Evolutionary conservation across 495 filamentous ascomycete species (phyloP).

Genomic region (Penicillium samsonianum): DNA sequence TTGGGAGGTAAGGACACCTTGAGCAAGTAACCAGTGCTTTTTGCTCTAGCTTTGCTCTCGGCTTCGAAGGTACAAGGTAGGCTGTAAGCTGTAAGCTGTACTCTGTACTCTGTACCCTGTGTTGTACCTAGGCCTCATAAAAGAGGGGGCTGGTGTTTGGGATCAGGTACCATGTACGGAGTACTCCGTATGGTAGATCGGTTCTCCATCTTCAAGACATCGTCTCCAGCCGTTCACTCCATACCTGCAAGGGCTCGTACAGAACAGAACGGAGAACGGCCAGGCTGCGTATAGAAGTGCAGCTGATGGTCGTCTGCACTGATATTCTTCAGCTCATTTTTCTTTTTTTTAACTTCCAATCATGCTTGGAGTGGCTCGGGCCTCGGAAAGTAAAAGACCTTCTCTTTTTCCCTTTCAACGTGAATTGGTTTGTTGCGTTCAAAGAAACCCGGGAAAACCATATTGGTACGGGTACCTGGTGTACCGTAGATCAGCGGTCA

Average conservation of each 20-base stretch:
- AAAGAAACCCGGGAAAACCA: background rate
- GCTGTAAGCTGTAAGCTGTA: background rate
- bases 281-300: slow-evolving; percentile 8
- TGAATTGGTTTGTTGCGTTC: slow-evolving; percentile 1
- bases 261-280: background rate
- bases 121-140: slow-evolving; percentile 1
- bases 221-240: slow-evolving; percentile 9
- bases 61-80: background rate
- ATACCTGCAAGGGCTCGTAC: slow-evolving; percentile 13
- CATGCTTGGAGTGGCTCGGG: background rate
- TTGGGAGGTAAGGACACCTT: slow-evolving; percentile 7
- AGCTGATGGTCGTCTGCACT: background rate
- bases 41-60: background rate
- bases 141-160: slow-evolving; percentile 9
- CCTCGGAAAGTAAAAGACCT: background rate
- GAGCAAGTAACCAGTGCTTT: background rate
- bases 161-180: background rate
- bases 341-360: background rate
- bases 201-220: slow-evolving; percentile 1
- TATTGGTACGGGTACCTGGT: slow-evolving; percentile 3
- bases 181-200: slow-evolving; percentile 7
- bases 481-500: slow-evolving; percentile 5
- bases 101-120: background rate
- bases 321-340: background rate
- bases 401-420: background rate